These are phyloP conservation scores for Polytrichum commune DNA, from an alignment of 225 moss, liverwort and hornwort genomes.

Conservation along the genomic window DNA sequence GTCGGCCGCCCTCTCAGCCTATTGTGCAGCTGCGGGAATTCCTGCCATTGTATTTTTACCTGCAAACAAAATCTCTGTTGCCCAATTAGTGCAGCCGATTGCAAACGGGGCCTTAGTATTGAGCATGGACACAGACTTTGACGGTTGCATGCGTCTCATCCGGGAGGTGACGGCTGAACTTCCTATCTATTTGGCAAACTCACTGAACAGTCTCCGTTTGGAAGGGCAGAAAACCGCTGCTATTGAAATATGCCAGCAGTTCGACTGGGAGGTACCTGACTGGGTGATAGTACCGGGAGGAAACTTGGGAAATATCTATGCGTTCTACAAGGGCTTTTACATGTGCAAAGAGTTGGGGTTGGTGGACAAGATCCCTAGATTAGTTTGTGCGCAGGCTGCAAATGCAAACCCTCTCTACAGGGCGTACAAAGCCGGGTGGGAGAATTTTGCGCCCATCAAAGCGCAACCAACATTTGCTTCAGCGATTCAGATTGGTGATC, in stretches of 20 bases:
- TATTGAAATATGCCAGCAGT: conserved; percentile 50
- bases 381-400: conserved; percentile 54
- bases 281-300: conserved; percentile 62
- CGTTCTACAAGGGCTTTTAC: conserved; percentile 55
- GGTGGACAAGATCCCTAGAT: conserved; percentile 52
- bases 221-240: conserved; percentile 68
- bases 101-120: conserved; percentile 53
- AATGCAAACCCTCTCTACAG: conserved; percentile 55
- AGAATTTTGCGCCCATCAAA: conserved; percentile 40
- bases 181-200: conserved; percentile 61
- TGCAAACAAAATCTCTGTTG: conserved; percentile 56
- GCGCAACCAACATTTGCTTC: conserved; percentile 55
- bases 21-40: conserved; percentile 53
- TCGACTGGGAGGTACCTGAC: conserved; percentile 62
- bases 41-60: conserved; percentile 62
- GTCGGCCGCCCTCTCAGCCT: conserved; percentile 55
- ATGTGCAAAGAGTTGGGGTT: conserved; percentile 64
- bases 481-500: conserved; percentile 60
- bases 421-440: conserved; percentile 57
- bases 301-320: conserved; percentile 59
- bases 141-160: conserved; percentile 62
- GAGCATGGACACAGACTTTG: conserved; percentile 59
- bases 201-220: conserved; percentile 52
- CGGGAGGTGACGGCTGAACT: conserved; percentile 58
- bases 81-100: conserved; percentile 56